phyloP scores from a whole-genome alignment of 148 eudicot species.

The Arbutus unedo region DNA sequence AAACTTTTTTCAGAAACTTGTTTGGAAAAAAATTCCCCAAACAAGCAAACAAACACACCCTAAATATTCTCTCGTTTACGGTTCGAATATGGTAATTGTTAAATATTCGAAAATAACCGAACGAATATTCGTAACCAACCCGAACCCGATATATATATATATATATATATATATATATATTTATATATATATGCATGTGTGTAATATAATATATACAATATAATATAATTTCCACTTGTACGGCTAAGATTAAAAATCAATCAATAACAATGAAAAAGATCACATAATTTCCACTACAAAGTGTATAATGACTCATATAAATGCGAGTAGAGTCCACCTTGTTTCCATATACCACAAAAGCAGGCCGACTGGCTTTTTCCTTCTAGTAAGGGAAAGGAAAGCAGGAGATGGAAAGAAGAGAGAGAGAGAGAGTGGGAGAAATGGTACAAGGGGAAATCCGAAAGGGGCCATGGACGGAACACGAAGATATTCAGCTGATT shows the following conservation, averaged over 20 bases:
- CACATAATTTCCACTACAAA: conserved; percentile 26
- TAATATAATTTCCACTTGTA: no score
- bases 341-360: conserved; percentile 18
- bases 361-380: background rate
- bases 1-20: no score
- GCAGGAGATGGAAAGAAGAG: conserved; percentile 6
- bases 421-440: conserved; percentile 9
- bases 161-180: no score
- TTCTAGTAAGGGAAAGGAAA: background rate
- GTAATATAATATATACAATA: no score
- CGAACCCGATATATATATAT: no score
- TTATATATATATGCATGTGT: no score
- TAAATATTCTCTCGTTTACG: no score
- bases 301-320: conserved; percentile 16
- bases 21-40: no score
- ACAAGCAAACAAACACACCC: no score
- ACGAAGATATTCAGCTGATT: conserved; percentile 80
- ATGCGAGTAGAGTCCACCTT: conserved; percentile 8
- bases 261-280: conserved; percentile 27
- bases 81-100: no score
- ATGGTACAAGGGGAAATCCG: conserved; percentile 47
- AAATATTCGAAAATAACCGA: no score
- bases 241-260: conserved; percentile 36
- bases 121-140: no score
- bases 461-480: conserved; percentile 96